Conservation (phyloP, 179 eudicot genomes). For the Vitellaria paradoxa region DNA sequence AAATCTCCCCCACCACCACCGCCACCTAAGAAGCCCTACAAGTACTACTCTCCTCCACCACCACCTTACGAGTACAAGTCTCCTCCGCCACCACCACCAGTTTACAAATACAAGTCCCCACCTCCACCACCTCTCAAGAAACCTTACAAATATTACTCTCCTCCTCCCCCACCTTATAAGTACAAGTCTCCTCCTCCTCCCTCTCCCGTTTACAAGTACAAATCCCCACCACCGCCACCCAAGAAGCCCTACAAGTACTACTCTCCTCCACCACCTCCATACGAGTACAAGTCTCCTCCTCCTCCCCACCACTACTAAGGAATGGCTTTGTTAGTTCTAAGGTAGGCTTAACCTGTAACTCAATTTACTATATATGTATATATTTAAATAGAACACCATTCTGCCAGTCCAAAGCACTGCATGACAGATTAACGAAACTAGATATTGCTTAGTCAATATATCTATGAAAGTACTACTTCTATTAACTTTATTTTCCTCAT, state of each 20-base stretch:
- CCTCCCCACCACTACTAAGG: slow-evolving; percentile 9
- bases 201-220: not conserved
- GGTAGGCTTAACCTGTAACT: not conserved
- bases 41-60: no score
- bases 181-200: slow-evolving; percentile 2
- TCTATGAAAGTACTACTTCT: not conserved
- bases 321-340: not conserved
- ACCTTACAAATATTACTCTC: not conserved
- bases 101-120: no score
- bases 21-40: no score
- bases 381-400: no score
- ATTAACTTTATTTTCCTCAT: not conserved
- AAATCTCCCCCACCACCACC: no score
- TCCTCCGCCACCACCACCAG: no score
- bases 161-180: slow-evolving; percentile 8
- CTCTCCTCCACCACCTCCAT: slow-evolving; percentile 13
- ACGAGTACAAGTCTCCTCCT: not conserved
- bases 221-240: not conserved
- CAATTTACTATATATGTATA: not conserved
- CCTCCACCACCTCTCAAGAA: not conserved
- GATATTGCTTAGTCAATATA: no score
- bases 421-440: no score
- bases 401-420: no score
- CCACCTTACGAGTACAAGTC: no score
- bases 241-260: not conserved